Conservation (phyloP, 192 early-diverging fungal species). For the Podochytrium sp. region DNA sequence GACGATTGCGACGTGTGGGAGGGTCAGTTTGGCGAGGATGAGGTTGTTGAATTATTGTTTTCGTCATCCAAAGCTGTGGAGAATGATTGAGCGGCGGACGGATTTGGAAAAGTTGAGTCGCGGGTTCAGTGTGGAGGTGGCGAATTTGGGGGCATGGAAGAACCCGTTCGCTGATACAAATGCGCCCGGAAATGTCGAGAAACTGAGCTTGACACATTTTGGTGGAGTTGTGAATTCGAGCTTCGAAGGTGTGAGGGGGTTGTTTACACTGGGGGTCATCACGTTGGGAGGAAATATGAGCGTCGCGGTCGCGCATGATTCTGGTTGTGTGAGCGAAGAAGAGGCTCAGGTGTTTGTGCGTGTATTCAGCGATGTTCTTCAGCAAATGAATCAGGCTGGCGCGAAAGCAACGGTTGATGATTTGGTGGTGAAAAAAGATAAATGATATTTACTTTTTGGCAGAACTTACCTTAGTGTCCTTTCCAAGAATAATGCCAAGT, state of each 20-base stretch:
- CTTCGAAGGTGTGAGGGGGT: slow-evolving; percentile 51
- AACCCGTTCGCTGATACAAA: slow-evolving; percentile 28
- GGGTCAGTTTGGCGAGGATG: slow-evolving; percentile 40
- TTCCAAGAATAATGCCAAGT: too few species aligned
- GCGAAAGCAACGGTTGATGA: slow-evolving; percentile 9
- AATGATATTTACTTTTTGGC: too few species aligned
- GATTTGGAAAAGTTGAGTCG: slow-evolving; percentile 42
- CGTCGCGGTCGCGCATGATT: slow-evolving; percentile 42
- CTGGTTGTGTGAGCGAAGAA: slow-evolving; percentile 30
- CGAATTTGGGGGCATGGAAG: slow-evolving; percentile 58
- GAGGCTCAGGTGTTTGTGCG: slow-evolving; percentile 46
- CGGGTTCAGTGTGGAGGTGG: slow-evolving; percentile 48
- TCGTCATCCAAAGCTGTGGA: slow-evolving; percentile 46
- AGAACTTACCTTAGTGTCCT: too few species aligned
- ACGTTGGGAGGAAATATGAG: slow-evolving; percentile 48
- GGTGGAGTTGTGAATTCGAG: slow-evolving; percentile 45
- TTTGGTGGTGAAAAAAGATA: not conserved
- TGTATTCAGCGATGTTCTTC: slow-evolving; percentile 31
- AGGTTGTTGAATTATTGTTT: slow-evolving; percentile 51
- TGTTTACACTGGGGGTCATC: slow-evolving; percentile 54
- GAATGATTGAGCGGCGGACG: slow-evolving; percentile 37
- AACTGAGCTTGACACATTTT: slow-evolving; percentile 36
- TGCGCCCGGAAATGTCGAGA: not conserved
- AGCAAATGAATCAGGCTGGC: slow-evolving; percentile 16
- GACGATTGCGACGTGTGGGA: slow-evolving; percentile 23